A percentile compares a stretch with the other conserved stretches of the same genome.
Evolutionary conservation across 805 yeast genomes (phyloP).

Genomic region (Pichia exigua): DNA sequence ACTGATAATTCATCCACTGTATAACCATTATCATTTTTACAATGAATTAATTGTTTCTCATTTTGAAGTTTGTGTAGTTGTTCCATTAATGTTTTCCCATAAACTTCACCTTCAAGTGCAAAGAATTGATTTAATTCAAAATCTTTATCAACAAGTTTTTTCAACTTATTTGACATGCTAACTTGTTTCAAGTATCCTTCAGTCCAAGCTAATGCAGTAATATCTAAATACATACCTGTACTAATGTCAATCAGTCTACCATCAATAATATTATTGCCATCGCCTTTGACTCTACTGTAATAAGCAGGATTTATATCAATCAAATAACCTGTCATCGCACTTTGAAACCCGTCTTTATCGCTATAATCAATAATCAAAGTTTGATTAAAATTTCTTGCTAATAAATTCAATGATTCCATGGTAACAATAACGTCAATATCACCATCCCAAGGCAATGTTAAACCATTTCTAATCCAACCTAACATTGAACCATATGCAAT

Average conservation of each 20-base stretch:
- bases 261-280: constrained; percentile 46
- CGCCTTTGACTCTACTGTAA: constrained; percentile 31
- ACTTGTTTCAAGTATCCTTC: constrained; percentile 6
- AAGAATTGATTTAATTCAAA: constrained; percentile 11
- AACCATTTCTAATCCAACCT: constrained; percentile 56
- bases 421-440: constrained; percentile 60
- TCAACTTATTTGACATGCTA: constrained; percentile 2
- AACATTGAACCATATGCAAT: constrained; percentile 56
- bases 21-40: constrained; percentile 50
- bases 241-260: constrained; percentile 46
- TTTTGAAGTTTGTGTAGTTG: constrained; percentile 27
- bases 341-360: constrained; percentile 8
- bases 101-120: constrained; percentile 42
- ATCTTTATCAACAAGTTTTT: constrained; percentile 15
- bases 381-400: constrained; percentile 43
- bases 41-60: constrained; percentile 18
- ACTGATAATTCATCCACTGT: constrained; percentile 43
- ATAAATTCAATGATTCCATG: constrained; percentile 32
- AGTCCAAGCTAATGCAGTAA: constrained; percentile 30
- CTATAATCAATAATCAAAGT: constrained; percentile 38
- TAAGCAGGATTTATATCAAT: constrained; percentile 30
- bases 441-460: constrained; percentile 52
- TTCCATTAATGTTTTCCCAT: constrained; percentile 2
- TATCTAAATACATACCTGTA: constrained; percentile 40
- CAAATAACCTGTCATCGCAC: constrained; percentile 27